Evolutionary conservation across 371 early-diverging fungal genomes (phyloP), one percentile per base, ranked within the genome.

Genomic region (Lichtheimia ornata): DNA sequence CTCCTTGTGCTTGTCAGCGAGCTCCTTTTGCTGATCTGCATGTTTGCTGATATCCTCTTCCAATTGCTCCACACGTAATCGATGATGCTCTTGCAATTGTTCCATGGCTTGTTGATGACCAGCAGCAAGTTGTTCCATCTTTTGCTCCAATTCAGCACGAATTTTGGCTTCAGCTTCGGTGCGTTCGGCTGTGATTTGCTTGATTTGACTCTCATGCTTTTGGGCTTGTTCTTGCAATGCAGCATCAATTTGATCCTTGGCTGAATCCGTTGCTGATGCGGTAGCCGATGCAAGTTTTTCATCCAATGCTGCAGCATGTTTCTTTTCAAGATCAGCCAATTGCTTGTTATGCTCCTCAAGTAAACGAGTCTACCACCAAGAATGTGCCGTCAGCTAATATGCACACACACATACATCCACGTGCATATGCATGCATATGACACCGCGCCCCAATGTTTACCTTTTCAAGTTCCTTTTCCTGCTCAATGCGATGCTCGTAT

Each of bases 101-200:
- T 75, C 76, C 63, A 79, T 67, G 11, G 79, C 73, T 41, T 75
- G 73, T 18, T 63, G 64, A 54, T 79, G 76, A 5, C 67, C 64
- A 18, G 64, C 13, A 2, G 62, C 57, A 11, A 79, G 22, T 22
- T 69, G 70, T 17, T 75, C 76, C 25, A 75, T 63, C 53, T 71
- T 59, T 11, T 40, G n/a, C 22, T 79, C 76, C 25, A 76, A 71
- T 53, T 75, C 74, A 50, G 64, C 67, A 40, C 76, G 66, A 2
- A 75, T 24, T 47, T 73, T 57, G 5, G 68, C 65, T 42, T 75
- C 79, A 11, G 69, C 63, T 5, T 71, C 69, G 12, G 70, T 63
- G 24, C 70, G 71, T 27, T 55, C 64, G 0, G 69, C 53, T 1
- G 49, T 50, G 20, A 64, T 64, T 56, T 71, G 69, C 15, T 64